Evolutionary conservation across 257 asterid genomes (phyloP), one percentile per base, ranked within the genome.

Genomic region (Prunella vulgaris): DNA sequence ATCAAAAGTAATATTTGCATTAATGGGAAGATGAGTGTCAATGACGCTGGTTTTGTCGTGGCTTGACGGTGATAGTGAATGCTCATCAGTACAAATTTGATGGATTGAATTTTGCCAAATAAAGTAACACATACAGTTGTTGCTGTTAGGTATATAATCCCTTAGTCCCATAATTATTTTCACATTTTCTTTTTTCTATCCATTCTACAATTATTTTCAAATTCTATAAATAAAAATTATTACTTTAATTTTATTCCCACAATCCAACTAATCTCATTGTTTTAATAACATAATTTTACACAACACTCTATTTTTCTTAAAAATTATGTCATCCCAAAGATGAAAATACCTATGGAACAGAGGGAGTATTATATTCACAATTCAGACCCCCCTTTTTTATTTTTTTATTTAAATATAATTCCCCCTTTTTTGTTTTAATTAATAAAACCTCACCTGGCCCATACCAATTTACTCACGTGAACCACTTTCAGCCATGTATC

Each of bases 381-480:
- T 42, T 76, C 66, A 81, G 42, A 81, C 72, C 80, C 35, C 78
- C 77, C n/a, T 68, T 65, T 67, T 17, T 71, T 58, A 32, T 12
- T 20, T 10, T 40, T n/a, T 0, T 14, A 46, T 46, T 2, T 38
- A 10, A 40, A 40, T 13, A 10, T 9, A 38, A 38, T 38, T n/a
- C n/a, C 15, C 48, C 12, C 2, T 17, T 2, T 10, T 44, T 14
- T 44, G 5, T 44, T 44, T 14, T 13, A 44, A 44, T n/a, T 4
- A 14, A 44, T 1, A 1, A 42, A 42, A 13, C 52, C 52, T 20
- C 52, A 49, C 61, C 37, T 20, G 52, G 52, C 52, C 48, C 52
- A 42, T 64, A 10, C 61, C 61, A 54, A 53, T 54, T 54, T 54
- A 22, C 61, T 54, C 61, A 54, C 61, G 61, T 54, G 61, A 22